Base-by-base conservation (phyloP, 1,284 basidiomycete genomes). In the Agroathelia rolfsii region DNA sequence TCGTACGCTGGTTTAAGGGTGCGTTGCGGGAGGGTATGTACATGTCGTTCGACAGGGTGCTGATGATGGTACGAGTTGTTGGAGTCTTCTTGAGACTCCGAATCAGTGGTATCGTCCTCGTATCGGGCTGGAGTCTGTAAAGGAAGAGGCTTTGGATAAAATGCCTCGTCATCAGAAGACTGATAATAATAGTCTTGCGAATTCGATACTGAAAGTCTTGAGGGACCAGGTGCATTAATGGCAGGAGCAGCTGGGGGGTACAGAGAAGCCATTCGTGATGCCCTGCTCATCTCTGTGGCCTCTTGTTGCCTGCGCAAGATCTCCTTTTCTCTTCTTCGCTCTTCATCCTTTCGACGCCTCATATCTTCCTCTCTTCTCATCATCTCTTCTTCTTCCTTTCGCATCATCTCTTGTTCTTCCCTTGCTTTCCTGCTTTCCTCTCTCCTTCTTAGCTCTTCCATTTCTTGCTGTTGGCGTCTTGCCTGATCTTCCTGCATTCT, bases 21-120 rank as follows among this genome's bases (percentile, higher is more conserved):
- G 24, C 34, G 32, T 26, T 30, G 36, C 40, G 40, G 19, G 45
- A 38, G 33, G 47, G 37, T 26, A 38, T 38, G 23, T 39, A 43
- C 38, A 29, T 29, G 12, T 19, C 22, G 28, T 32, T 32, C 24
- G 33, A 35, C 24, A 39, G 43, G 35, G 48, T 52, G 19, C 45
- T 43, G 14, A 38, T 22, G 11, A 38, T 46, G 12, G 45, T 48
- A 34, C 40, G 39, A 30, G 13, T 39, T 36, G 23, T 41, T 34
- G 24, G 33, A 41, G 12, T 38, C 34, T 36, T 41, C 42, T 17
- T 58, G 37, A 1, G 60, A 51, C 35, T 65, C 63, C 2, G 64
- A 61, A 41, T 66, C 64, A 4, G 61, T 65, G 5, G 58, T 59
- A 28, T 64, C 62, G 1, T 52, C 62, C 14, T 68, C 64, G 36